Percentiles rank a stretch among this genome's conserved stretches.
Conservation (phyloP, 768 basidiomycete genomes). For the Mycena epipterygia region DNA sequence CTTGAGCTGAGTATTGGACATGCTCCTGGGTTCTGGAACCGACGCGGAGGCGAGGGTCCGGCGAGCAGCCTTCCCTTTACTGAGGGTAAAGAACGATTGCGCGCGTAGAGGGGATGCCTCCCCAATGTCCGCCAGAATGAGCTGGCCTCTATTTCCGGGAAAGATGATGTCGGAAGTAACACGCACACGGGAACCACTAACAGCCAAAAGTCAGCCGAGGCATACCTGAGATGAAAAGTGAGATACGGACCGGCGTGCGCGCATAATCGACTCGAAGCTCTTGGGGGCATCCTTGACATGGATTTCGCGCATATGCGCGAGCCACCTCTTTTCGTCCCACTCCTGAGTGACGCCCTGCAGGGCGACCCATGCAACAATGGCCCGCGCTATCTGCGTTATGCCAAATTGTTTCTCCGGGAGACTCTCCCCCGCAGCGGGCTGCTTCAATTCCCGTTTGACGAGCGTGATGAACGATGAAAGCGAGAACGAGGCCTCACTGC, state of each 20-base stretch:
- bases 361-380: slow-evolving; percentile 84
- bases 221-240: background rate
- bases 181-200: slow-evolving; percentile 70
- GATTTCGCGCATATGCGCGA: slow-evolving; percentile 75
- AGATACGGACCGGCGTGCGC: slow-evolving; percentile 51
- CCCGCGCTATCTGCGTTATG: slow-evolving; percentile 74
- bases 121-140: slow-evolving; percentile 88
- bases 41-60: slow-evolving; percentile 1
- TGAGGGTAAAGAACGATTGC: slow-evolving; percentile 43
- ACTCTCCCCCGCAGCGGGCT: slow-evolving; percentile 63
- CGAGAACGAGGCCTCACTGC: slow-evolving; percentile 86
- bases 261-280: slow-evolving; percentile 43
- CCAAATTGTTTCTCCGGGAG: slow-evolving; percentile 74
- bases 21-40: slow-evolving; percentile 18
- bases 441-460: slow-evolving; percentile 83
- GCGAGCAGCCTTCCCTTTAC: slow-evolving; percentile 14
- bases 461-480: slow-evolving; percentile 84
- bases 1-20: slow-evolving; percentile 68
- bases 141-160: slow-evolving; percentile 76
- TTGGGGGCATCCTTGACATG: slow-evolving; percentile 64
- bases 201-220: background rate
- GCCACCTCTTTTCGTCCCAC: slow-evolving; percentile 83
- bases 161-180: slow-evolving; percentile 82
- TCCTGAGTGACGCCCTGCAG: slow-evolving; percentile 86
- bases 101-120: slow-evolving; percentile 57